Evolutionary conservation across 176 grass and related monocot genomes (phyloP), one percentile per base, ranked within the genome.

Genomic region (Aegilops umbellulata): DNA sequence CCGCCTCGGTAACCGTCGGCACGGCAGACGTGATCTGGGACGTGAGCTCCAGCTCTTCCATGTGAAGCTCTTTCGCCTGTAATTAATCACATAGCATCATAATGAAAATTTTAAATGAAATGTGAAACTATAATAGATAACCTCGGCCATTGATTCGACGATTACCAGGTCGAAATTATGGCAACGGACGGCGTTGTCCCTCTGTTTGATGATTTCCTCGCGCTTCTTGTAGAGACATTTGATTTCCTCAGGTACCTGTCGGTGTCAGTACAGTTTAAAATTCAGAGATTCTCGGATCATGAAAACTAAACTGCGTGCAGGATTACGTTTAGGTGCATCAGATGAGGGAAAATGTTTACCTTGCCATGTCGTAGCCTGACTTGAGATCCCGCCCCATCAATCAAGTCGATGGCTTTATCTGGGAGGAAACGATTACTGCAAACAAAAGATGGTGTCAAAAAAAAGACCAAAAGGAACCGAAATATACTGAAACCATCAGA

Each of bases 341-440:
- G 6, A 35, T 35, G 34, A 35, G 34, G 9, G 4, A 1, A 29
- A 1, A 15, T 14, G 38, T 65, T 27, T n/a, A 98, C 95, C 91
- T 95, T 85, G 61, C 91, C 93, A 87, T 97, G 95, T 2, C 81
- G 93, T 80, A 93, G 80, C 53, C 93, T 92, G 25, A 93, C 95
- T 64, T 85, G 87, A 42, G 91, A 95, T 58, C 93, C 95, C 64
- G 91, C 93, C 88, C 93, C 93, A 87, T 98, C 93, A 87, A 95
- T 77, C 93, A 98, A 89, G 85, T 93, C 93, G 84, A 98, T 93
- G 81, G 95, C 91, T 88, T 98, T 98, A 83, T 93, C 95, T 2
- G 93, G 93, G 26, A 95, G 85, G 71, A 97, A 97, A 72, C 95
- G 93, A 15, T 98, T 89, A 36, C 95, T 98, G 77, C 10, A 79